Base-by-base conservation (phyloP, 352 stramenopile genomes). In the Phytophthora pinifolia region DNA sequence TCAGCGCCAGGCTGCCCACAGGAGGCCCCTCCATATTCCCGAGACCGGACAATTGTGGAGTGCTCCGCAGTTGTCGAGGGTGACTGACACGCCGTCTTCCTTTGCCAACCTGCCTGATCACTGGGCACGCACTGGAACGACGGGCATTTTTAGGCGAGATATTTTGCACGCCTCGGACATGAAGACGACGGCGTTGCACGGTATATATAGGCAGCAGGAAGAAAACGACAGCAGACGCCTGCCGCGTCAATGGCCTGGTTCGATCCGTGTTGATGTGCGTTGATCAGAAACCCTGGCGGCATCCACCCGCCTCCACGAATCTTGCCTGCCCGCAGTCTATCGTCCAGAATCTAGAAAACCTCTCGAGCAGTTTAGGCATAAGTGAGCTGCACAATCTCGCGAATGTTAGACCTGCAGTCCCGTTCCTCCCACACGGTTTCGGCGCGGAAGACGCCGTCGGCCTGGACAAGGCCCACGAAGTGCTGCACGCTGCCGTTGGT, bases 401-500 rank as follows among this genome's bases (percentile, higher is more conserved):
- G 80, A 31, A 94, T 92, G 46, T 92, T 94, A 14, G 85, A 94
- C 17, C 75, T 63, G 30, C 62, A 74, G 51, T 94, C 77, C 43
- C 65, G 59, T 31, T 88, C 79, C 64, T 91, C 66, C 83, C 79
- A 90, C 9, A 94, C 77, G 15, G 74, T 65, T 34, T 83, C 48
- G 0, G 81, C 79, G 2, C 30, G 42, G n/a, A 94, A 79, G 9
- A 74, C 47, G 6, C 64, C 67, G 13, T 91, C 79, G 0, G 52
- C 36, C 6, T 58, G 29, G 20, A 93, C 77, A 34, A 93, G 39
- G 1, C 71, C 51, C 18, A 90, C 60, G 47, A 94, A 94, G 60
- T 93, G 78, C 65, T 94, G 80, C n/a, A 93, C 81, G 39, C 85
- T 91, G n/a, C 85, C 85, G 29, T 81, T 81, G 2, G 83, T 92